Evolutionary conservation across 768 basidiomycete genomes (phyloP).

Genomic region (Tulasnella sp.): DNA sequence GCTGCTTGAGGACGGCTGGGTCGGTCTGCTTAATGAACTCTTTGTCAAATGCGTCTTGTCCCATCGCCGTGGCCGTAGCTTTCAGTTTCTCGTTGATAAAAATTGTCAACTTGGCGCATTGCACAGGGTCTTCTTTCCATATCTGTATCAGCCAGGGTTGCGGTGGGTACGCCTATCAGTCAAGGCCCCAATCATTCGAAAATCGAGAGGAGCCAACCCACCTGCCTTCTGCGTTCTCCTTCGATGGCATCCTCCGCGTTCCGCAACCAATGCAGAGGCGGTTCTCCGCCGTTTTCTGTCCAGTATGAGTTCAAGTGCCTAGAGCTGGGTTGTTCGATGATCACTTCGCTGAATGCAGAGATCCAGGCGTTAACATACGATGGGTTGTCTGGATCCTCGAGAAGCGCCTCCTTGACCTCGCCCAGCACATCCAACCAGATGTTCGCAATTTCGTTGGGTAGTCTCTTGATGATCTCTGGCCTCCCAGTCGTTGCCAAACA

Average conservation of each 20-base stretch:
- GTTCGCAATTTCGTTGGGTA: slow-evolving; percentile 70
- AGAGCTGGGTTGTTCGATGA: slow-evolving; percentile 2
- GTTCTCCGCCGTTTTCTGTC: slow-evolving; percentile 44
- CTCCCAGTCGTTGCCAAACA: slow-evolving; percentile 64
- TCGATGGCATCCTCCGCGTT: slow-evolving; percentile 64
- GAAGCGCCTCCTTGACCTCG: slow-evolving; percentile 66
- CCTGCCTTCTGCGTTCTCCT: slow-evolving; percentile 61
- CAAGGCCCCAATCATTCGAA: neutral
- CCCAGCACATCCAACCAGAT: slow-evolving; percentile 84
- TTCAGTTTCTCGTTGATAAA: slow-evolving; percentile 49
- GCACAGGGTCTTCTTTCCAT: slow-evolving; percentile 59
- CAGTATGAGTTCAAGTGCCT: slow-evolving; percentile 43
- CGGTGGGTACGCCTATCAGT: too few species aligned
- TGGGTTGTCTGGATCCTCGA: slow-evolving; percentile 24
- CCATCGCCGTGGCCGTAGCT: slow-evolving; percentile 47
- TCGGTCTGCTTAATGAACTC: slow-evolving; percentile 57
- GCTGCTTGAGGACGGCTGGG: slow-evolving; percentile 58
- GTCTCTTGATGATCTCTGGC: slow-evolving; percentile 56
- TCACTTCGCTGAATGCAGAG: neutral
- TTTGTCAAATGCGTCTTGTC: slow-evolving; percentile 47
- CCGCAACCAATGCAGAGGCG: slow-evolving; percentile 48
- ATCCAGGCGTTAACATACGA: slow-evolving; percentile 22
- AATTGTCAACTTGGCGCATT: slow-evolving; percentile 50
- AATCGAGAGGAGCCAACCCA: slow-evolving; percentile 28
- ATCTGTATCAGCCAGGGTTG: slow-evolving; percentile 35